Base-by-base conservation (phyloP, 305 asterid species). In the Solanum hybrid region DNA sequence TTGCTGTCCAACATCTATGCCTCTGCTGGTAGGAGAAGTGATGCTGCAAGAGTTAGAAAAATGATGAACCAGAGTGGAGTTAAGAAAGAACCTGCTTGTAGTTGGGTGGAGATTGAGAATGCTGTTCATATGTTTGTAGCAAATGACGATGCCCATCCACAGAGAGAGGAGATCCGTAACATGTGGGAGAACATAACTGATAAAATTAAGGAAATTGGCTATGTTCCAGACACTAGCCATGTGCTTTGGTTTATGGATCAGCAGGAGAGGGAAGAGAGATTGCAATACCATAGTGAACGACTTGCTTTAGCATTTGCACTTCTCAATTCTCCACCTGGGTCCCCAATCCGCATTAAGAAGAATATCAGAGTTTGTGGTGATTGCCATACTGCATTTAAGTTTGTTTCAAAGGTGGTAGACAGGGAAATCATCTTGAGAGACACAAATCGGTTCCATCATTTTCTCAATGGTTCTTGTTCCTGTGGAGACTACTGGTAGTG, bases 11-110 rank as follows among this genome's bases (percentile, higher is more conserved):
- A 97, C 86, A 94, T 95, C 71, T 97, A 95, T 34, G 99, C 99
- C 75, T 93, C 97, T 77, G 96, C 96, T 13, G 98, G 98, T 77
- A 93, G 95, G 90, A 87, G 91, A 91, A 86, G 88, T 11, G 98
- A 96, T 72, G 99, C 98, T 51, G 98, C 98, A 37, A 92, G 92
- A 90, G 99, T 95, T 91, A 95, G 97, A 88, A 94, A 92, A 93
- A 90, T 91, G 93, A 96, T 97, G 99, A 93, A 90, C 35, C 95
- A 93, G 22, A 89, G 92, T 84, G 98, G 99, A 84, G 94, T 96
- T 36, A 97, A 95, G 94, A 97, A 97, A 87, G 98, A 96, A 87
- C 99, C 98, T 40, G 99, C 98, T 24, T 96, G 98, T 91, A 96
- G 98, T 91, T 97, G 99, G 99, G 94, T 97, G 85, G 99, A 96